Evolutionary conservation across 1,139 yeast genomes (phyloP).

Genomic region (Hyphopichia wangnamkhiaoensis): DNA sequence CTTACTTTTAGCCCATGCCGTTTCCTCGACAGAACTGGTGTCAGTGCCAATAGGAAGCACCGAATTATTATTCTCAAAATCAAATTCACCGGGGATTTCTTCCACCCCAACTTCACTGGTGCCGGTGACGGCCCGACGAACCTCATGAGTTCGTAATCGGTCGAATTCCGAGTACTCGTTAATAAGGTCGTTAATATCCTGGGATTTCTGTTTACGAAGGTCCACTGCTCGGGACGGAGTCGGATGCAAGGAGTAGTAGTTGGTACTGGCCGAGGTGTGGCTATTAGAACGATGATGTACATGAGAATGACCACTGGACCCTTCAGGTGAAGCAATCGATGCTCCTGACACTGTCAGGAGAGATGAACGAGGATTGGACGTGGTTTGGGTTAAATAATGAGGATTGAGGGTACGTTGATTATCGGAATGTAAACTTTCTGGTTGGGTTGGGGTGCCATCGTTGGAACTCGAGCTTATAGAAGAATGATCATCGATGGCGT

Average conservation of each 20-base stretch:
- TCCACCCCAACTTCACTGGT: conserved; percentile 12
- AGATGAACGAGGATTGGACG: conserved; percentile 12
- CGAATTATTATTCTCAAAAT: background rate
- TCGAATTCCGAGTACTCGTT: conserved; percentile 59
- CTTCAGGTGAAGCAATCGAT: background rate
- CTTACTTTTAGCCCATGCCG: background rate
- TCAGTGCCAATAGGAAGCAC: no score
- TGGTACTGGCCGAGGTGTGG: conserved; percentile 11
- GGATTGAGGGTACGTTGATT: no score
- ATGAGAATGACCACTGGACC: background rate
- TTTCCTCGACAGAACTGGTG: background rate
- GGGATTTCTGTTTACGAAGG: conserved; percentile 46
- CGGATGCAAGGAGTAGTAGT: conserved; percentile 11
- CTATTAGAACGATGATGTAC: background rate
- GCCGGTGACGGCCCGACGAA: conserved; percentile 5
- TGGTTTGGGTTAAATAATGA: conserved; percentile 12
- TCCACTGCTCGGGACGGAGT: conserved; percentile 31
- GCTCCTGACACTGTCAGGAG: conserved; percentile 3
- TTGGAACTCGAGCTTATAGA: conserved; percentile 2
- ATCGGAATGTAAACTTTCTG: background rate
- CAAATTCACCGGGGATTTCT: background rate
- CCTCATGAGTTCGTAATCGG: conserved; percentile 24
- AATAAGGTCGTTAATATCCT: conserved; percentile 58
- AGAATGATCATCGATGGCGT: background rate
- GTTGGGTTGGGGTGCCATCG: background rate